Base-by-base conservation (phyloP, 2,329 filamentous ascomycete genomes). In the Orbilia blumenaviensis region DNA sequence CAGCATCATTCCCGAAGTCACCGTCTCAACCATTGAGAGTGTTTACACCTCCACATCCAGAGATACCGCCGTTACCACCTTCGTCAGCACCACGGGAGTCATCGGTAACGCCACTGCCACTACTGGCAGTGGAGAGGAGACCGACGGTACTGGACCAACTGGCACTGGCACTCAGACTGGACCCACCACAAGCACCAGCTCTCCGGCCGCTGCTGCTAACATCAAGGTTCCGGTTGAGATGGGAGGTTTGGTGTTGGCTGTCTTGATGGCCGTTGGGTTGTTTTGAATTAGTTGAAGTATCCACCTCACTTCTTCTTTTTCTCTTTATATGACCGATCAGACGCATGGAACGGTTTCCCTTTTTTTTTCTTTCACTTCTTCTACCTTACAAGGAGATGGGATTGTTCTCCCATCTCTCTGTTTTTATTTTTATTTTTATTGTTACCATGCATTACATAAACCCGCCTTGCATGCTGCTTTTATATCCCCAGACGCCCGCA, bases 211-310 rank as follows among this genome's bases (percentile, higher is more conserved):
- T 9, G 72, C 58, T 66, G 64, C 72, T 48, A 76, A 69, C 36
- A 32, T 76, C 60, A 76, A 69, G 58, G 62, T 67, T 32, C 62
- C 69, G 2, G 58, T 67, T 21, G 46, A 64, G 36, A 69, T 76
- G 64, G 72, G 72, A 64, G 64, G 64, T 5, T 50, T 68, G 23
- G 64, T 76, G 10, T 16, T 76, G 36, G 72, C 64, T 2, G 32
- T 64, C 25, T 52, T 76, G 38, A 41, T 76, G 44, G 64, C 64
- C 23, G 16, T 76, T 27, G 72, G 72, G 7, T 36, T 76, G 32
- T 58, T 76, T 25, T 76, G 36, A 64, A 56, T 56, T 38, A 36
- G 69, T 25, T 76, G 36, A 64, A 56, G 36, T 38, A 36, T 38
- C 3, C 1, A n/a, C 1, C 18, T 8, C 5, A n/a, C 1, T 16